Conservation (phyloP, 2,329 filamentous ascomycete species). For the Periconia sp. region DNA sequence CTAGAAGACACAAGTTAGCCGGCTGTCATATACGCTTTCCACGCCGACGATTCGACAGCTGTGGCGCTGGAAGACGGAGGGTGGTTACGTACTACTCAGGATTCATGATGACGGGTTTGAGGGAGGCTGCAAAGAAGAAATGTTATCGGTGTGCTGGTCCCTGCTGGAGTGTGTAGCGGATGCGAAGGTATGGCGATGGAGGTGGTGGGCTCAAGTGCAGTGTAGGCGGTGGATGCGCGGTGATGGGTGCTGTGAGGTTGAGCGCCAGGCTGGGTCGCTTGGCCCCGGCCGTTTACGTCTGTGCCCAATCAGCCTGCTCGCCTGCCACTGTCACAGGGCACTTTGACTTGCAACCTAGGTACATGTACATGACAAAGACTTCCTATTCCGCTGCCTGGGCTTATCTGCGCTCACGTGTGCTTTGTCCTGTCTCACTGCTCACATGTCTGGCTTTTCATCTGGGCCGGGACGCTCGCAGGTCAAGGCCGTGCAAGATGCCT, state of each 20-base stretch:
- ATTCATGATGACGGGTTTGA: slow-evolving; percentile 71
- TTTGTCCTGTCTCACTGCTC: slow-evolving; percentile 19
- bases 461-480: not conserved
- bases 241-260: slow-evolving; percentile 23
- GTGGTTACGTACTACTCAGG: slow-evolving; percentile 80
- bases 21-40: slow-evolving; percentile 11
- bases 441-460: slow-evolving; percentile 5
- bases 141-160: slow-evolving; percentile 14
- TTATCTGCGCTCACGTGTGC: slow-evolving; percentile 7
- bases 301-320: slow-evolving; percentile 24
- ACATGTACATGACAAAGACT: slow-evolving; percentile 31
- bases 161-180: slow-evolving; percentile 2
- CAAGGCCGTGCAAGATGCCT: not conserved
- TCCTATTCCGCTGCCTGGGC: slow-evolving; percentile 21
- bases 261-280: slow-evolving; percentile 21
- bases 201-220: slow-evolving; percentile 29
- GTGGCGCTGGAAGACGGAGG: slow-evolving; percentile 38
- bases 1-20: slow-evolving; percentile 35
- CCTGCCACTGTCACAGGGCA: slow-evolving; percentile 16
- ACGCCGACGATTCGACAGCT: slow-evolving; percentile 16
- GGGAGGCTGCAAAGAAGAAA: slow-evolving; percentile 12
- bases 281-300: too few species aligned
- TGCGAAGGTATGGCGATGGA: slow-evolving; percentile 15
- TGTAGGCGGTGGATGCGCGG: slow-evolving; percentile 16
- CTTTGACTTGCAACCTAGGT: not conserved